Evolutionary conservation across 1,284 basidiomycete species (phyloP).

Genomic region (Malassezia pachydermatis): DNA sequence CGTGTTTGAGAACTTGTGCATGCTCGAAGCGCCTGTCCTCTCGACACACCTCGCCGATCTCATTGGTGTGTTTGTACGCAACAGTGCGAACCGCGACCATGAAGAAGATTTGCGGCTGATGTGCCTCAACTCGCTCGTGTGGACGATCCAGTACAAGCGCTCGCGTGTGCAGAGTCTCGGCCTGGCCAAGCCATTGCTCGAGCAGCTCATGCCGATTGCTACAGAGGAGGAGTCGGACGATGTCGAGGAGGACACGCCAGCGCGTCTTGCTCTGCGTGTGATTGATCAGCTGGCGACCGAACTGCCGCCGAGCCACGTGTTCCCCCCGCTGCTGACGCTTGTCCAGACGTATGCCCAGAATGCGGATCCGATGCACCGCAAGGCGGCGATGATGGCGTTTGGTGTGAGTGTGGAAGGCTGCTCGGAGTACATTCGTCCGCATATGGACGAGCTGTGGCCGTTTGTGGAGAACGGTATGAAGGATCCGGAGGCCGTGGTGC

Average conservation of each 20-base stretch:
- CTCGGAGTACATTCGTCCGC: slow-evolving; percentile 91
- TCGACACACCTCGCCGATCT: slow-evolving; percentile 79
- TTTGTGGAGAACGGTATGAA: slow-evolving; percentile 79
- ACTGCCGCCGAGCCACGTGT: slow-evolving; percentile 89
- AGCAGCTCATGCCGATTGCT: slow-evolving; percentile 84
- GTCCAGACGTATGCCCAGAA: slow-evolving; percentile 49
- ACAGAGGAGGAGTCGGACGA: slow-evolving; percentile 81
- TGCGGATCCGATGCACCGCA: slow-evolving; percentile 57
- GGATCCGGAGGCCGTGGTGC: slow-evolving; percentile 72
- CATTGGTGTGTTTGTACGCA: slow-evolving; percentile 75
- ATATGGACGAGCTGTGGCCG: slow-evolving; percentile 87
- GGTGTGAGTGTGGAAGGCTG: slow-evolving; percentile 95
- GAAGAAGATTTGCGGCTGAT: slow-evolving; percentile 77
- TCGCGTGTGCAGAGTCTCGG: slow-evolving; percentile 80
- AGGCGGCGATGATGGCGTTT: slow-evolving; percentile 89
- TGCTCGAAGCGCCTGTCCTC: slow-evolving; percentile 79
- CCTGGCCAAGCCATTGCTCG: slow-evolving; percentile 75
- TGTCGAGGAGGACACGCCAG: slow-evolving; percentile 74
- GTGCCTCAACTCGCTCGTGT: slow-evolving; percentile 85
- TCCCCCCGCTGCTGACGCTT: slow-evolving; percentile 70
- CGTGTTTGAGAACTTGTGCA: slow-evolving; percentile 87
- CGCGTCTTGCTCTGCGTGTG: slow-evolving; percentile 83
- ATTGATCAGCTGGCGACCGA: slow-evolving; percentile 88
- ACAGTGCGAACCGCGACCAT: slow-evolving; percentile 68
- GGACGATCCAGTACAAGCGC: slow-evolving; percentile 88